Conservation (phyloP, 371 early-diverging fungal species). For the Mucor irregularis region DNA sequence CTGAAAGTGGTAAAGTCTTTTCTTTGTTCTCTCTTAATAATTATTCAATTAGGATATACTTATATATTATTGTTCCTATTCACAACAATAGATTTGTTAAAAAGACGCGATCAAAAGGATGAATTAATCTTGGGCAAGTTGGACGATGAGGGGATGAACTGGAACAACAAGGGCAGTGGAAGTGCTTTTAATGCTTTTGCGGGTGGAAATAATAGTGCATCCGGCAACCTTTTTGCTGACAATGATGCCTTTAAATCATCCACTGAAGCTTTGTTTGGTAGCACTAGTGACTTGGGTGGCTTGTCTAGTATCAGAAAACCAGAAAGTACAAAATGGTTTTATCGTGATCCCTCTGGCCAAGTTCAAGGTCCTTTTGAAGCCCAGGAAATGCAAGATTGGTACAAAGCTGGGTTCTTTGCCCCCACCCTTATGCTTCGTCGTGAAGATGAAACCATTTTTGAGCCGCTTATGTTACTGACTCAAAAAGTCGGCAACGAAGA, state of each 20-base stretch:
- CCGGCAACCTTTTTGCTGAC: constrained; percentile 8
- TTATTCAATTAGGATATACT: background rate
- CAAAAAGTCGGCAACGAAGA: constrained; percentile 63
- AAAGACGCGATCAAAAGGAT: constrained; percentile 15
- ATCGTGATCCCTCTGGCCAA: constrained; percentile 78
- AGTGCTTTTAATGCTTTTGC: constrained; percentile 13
- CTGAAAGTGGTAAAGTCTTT: constrained; percentile 17
- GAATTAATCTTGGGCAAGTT: constrained; percentile 11
- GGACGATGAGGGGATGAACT: constrained; percentile 10
- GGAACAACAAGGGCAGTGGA: constrained; percentile 1
- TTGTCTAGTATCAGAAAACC: constrained; percentile 25
- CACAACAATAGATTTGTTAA: constrained; percentile 15
- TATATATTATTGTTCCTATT: background rate
- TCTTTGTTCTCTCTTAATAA: background rate
- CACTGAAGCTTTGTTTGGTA: constrained; percentile 1
- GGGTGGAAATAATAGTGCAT: constrained; percentile 1
- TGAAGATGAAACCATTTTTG: constrained; percentile 72
- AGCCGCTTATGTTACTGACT: constrained; percentile 64
- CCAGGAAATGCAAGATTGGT: constrained; percentile 88
- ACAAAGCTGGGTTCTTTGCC: constrained; percentile 77
- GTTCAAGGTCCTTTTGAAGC: constrained; percentile 82
- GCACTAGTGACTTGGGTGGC: constrained; percentile 15
- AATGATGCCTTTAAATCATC: background rate
- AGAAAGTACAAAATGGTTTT: constrained; percentile 69
- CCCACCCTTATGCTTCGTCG: constrained; percentile 69